Evolutionary conservation across 768 basidiomycete genomes (phyloP), one percentile per base, ranked within the genome.

Genomic region (Kwoniella pini): DNA sequence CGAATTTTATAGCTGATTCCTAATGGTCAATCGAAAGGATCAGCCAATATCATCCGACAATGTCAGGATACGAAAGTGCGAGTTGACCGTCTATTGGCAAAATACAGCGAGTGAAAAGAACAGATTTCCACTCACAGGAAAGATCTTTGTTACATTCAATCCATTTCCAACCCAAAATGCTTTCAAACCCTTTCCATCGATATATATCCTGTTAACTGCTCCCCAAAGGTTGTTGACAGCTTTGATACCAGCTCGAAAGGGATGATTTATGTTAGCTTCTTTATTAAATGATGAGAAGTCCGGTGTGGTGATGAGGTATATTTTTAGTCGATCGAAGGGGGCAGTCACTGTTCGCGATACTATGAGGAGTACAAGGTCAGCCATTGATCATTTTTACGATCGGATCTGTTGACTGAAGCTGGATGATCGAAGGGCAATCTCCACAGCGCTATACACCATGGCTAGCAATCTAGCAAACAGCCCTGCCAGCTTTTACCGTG

Each of bases 1-100:
- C 87, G 81, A 99, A 98, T 80, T 98, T 98, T 83, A 98, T 96
- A 26, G 96, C 96, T 46, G 92, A 97, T 81, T 98, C 95, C 78
- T 80, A 15, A n/a, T 36, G 27, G 15, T 11, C 13, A 24, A 40
- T 24, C n/a, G 13, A 6, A 31, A 3, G 12, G 51, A 22, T 22
- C 4, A 13, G 15, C 27, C 40, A n/a, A n/a, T n/a, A n/a, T n/a
- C n/a, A n/a, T n/a, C n/a, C n/a, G n/a, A n/a, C n/a, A n/a, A n/a
- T n/a, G n/a, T n/a, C n/a, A n/a, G n/a, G n/a, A n/a, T n/a, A n/a
- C n/a, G n/a, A n/a, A n/a, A n/a, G n/a, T n/a, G n/a, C n/a, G n/a
- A n/a, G n/a, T n/a, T n/a, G n/a, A n/a, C n/a, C n/a, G n/a, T n/a
- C n/a, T n/a, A n/a, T n/a, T n/a, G n/a, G n/a, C n/a, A n/a, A n/a